Evolutionary conservation across 108 stramenopile species (phyloP).

Genomic region (Pseudonitzschia multiseries): DNA sequence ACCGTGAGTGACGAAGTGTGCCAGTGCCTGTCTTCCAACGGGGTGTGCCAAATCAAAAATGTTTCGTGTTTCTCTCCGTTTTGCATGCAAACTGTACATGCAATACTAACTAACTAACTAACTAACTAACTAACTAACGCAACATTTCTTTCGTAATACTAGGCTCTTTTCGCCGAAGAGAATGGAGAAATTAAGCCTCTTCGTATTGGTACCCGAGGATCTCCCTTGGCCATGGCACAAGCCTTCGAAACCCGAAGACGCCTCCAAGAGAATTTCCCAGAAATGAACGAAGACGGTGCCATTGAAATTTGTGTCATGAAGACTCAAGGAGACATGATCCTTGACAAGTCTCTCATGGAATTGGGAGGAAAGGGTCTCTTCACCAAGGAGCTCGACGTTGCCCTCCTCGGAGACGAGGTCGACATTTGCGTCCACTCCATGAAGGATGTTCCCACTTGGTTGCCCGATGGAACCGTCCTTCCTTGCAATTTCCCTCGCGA

Average conservation of each 20-base stretch:
- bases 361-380: constrained; percentile 99
- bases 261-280: constrained; percentile 90
- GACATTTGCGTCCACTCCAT: constrained; percentile 99
- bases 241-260: constrained; percentile 94
- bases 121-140: no score
- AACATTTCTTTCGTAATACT: neutral
- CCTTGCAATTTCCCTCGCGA: constrained; percentile 98
- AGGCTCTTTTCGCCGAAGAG: constrained; percentile 78
- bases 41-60: no score
- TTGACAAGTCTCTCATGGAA: constrained; percentile 99
- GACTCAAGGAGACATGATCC: constrained; percentile 98
- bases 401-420: constrained; percentile 94
- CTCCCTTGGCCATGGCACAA: constrained; percentile 97
- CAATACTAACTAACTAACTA: no score
- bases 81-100: no score
- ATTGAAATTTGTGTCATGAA: constrained; percentile 98
- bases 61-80: no score
- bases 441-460: constrained; percentile 99
- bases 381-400: constrained; percentile 99
- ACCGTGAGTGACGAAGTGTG: constrained; percentile 36
- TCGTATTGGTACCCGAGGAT: constrained; percentile 97
- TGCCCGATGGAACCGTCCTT: constrained; percentile 95
- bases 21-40: no score
- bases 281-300: constrained; percentile 91
- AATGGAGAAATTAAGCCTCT: constrained; percentile 64